Conservation (phyloP, 73 alveolate species). For the Durusdinium trenchii region DNA sequence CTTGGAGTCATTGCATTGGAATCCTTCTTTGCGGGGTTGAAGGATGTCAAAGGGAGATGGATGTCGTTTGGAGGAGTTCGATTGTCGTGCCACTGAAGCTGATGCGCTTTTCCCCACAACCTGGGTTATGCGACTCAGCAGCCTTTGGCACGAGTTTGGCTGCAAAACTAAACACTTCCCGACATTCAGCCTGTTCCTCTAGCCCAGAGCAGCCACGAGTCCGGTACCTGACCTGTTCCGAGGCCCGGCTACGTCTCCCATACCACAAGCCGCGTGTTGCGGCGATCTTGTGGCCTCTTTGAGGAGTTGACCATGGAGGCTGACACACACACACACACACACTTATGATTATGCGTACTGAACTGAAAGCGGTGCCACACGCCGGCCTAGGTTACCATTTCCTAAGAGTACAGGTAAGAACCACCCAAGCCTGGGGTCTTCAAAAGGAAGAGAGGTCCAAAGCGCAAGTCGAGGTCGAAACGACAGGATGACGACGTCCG, state of each 20-base stretch:
- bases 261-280: slow-evolving; percentile 70
- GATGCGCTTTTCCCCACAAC: slow-evolving; percentile 64
- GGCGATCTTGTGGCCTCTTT: slow-evolving; percentile 81
- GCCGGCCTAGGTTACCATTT: no score
- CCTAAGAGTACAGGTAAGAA: no score
- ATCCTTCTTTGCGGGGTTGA: not conserved
- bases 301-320: not conserved
- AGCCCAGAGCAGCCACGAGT: not conserved
- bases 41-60: not conserved
- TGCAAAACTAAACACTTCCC: not conserved
- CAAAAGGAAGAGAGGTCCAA: no score
- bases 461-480: no score
- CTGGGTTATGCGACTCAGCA: slow-evolving; percentile 55
- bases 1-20: not conserved
- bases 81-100: slow-evolving; percentile 63
- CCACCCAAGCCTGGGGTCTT: no score
- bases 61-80: slow-evolving; percentile 8
- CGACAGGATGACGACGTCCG: no score
- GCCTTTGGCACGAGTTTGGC: not conserved
- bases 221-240: not conserved
- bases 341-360: no score
- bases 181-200: not conserved
- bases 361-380: no score
- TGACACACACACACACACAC: no score
- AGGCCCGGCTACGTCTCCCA: slow-evolving; percentile 91